A percentile compares a stretch with the other conserved stretches of the same genome.
Evolutionary conservation across 805 yeast genomes (phyloP).

Genomic region (Groenewaldozyma tartarivorans): DNA sequence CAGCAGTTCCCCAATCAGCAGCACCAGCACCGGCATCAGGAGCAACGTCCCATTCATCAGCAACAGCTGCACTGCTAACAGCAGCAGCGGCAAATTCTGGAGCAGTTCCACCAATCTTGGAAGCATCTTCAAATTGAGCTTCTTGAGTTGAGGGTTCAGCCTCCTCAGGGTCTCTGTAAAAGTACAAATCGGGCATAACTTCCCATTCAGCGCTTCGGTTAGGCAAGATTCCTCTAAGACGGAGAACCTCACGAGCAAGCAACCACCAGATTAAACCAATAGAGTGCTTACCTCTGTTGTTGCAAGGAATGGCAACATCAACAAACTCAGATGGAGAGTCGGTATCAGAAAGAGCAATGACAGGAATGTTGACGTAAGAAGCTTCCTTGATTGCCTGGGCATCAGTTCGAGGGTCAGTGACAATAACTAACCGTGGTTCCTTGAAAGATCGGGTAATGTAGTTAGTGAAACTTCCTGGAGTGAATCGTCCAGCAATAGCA

Average conservation of each 20-base stretch:
- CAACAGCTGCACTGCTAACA: constrained; percentile 69
- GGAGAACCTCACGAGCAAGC: constrained; percentile 97
- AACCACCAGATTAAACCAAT: constrained; percentile 99
- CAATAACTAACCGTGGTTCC: constrained; percentile 99
- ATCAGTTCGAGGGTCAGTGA: constrained; percentile 99
- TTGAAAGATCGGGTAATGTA: constrained; percentile 99
- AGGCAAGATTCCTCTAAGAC: constrained; percentile 96
- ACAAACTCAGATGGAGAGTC: constrained; percentile 99
- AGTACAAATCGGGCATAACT: constrained; percentile 99
- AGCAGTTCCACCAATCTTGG: constrained; percentile 55
- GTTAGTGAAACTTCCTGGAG: constrained; percentile 99
- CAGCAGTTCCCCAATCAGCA: constrained; percentile 49
- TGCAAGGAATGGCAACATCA: constrained; percentile 99
- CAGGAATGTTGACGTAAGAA: constrained; percentile 99
- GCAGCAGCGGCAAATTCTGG: constrained; percentile 57
- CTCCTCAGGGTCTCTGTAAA: constrained; percentile 99
- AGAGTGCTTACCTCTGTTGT: constrained; percentile 99
- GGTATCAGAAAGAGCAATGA: constrained; percentile 96
- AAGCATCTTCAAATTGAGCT: constrained; percentile 43
- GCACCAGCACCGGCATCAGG: constrained; percentile 40
- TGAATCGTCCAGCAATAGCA: constrained; percentile 99
- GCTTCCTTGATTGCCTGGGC: constrained; percentile 99
- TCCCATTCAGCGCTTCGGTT: constrained; percentile 97
- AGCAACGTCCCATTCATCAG: constrained; percentile 39
- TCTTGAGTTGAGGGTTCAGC: constrained; percentile 69